Base-by-base conservation (phyloP, 2,329 filamentous ascomycete species). In the Pseudocercospora fijiensis region DNA sequence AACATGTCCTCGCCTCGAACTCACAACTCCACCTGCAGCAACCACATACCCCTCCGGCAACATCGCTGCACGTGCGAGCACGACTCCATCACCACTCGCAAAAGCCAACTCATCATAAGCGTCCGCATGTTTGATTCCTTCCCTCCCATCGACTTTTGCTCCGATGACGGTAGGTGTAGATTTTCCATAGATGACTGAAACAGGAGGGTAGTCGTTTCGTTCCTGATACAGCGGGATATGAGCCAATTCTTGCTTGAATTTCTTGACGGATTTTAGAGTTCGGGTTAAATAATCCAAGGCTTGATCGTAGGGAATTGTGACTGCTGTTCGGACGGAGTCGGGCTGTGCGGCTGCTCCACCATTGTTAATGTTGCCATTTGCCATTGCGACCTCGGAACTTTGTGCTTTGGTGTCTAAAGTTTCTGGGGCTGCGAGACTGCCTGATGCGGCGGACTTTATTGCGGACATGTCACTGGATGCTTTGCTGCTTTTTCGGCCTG, bases 61-160 rank as follows among this genome's bases (percentile, higher is more conserved):
- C 90, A 96, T 94, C 0, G 92, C 90, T 65, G 94, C 91, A 57
- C 86, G 86, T 0, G 93, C 91, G 6, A 97, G 83, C 60, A 94
- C 92, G 0, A 98, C 93, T 0, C 93, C 94, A 74, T 98, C 93
- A 1, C 93, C 92, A 22, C 88, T 89, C 0, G 90, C 89, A 78
- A 97, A 97, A 0, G 91, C 85, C 2, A 98, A 82, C 70, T 96
- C 89, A 68, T 96, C 92, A 75, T 96, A 97, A 0, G 87, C 88
- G 76, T 96, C 91, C 0, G 86, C 81, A 65, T 87, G 86, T 57
- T 87, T 85, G 69, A 97, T 96, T 0, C 84, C 87, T 60, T 94
- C 92, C 3, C 84, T 82, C 1, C 86, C 86, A 13, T 84, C 79
- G 0, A 98, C 91, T 51, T 88, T 87, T 0, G 91, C 91, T 0